A percentile compares a stretch with the other conserved stretches of the same genome.
phyloP scores from a whole-genome alignment of 1,284 basidiomycete genomes.

The Neonothopanus nambi region DNA sequence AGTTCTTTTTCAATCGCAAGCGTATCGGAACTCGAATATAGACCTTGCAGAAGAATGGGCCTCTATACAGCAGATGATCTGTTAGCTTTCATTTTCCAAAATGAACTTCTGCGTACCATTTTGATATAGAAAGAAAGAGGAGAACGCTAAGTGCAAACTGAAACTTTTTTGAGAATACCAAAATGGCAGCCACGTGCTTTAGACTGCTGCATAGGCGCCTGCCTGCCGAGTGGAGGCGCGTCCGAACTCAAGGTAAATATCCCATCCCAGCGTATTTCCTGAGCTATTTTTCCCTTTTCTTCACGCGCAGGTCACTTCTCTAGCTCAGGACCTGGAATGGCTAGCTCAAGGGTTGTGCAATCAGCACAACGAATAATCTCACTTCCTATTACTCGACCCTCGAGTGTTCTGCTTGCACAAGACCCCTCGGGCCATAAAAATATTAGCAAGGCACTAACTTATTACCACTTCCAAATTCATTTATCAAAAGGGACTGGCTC shows the following conservation, averaged over 20 bases:
- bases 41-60: constrained; percentile 23
- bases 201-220: not conserved
- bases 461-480: constrained; percentile 45
- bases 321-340: not conserved
- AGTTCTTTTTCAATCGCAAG: not conserved
- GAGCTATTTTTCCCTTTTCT: not conserved
- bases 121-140: not conserved
- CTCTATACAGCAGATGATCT: constrained; percentile 6
- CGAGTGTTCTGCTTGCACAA: not conserved
- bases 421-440: not conserved
- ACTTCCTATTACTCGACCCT: constrained; percentile 36
- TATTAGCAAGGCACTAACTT: constrained; percentile 26
- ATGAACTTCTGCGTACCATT: constrained; percentile 4
- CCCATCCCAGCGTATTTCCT: too few species aligned
- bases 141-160: not conserved
- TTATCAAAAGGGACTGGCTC: constrained; percentile 10
- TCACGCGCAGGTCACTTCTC: not conserved
- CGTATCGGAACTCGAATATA: not conserved
- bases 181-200: not conserved
- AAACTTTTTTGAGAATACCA: too few species aligned
- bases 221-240: too few species aligned
- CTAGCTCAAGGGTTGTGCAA: constrained; percentile 15
- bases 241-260: too few species aligned
- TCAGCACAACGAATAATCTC: constrained; percentile 37
- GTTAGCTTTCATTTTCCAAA: too few species aligned